These are phyloP conservation scores for Leccinum fibrillosum DNA, from an alignment of 768 basidiomycete species.

Conservation along the genomic window DNA sequence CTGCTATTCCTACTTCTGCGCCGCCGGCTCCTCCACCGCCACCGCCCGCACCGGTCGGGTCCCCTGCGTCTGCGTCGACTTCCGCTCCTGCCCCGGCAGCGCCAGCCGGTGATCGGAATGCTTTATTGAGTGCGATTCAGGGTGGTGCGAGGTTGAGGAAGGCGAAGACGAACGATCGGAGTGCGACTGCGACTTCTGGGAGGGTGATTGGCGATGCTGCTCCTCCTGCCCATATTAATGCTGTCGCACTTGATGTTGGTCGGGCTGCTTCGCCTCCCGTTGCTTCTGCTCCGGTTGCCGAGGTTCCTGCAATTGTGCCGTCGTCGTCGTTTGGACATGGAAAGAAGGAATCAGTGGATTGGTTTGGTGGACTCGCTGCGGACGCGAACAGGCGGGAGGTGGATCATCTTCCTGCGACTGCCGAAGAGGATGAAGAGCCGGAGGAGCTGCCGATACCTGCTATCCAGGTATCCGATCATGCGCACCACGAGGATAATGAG, in stretches of 20 bases:
- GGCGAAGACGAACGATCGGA: slow-evolving; percentile 81
- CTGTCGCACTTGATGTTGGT: slow-evolving; percentile 30
- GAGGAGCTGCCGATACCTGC: slow-evolving; percentile 40
- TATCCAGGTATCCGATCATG: slow-evolving; percentile 53
- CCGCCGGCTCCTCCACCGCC: slow-evolving; percentile 37
- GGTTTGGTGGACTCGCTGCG: slow-evolving; percentile 86
- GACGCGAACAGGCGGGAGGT: slow-evolving; percentile 45
- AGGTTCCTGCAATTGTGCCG: slow-evolving; percentile 13
- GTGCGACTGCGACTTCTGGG: slow-evolving; percentile 65
- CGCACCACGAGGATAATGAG: slow-evolving; percentile 41
- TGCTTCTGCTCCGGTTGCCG: slow-evolving; percentile 18
- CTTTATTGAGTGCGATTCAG: slow-evolving; percentile 78
- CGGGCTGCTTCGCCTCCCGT: slow-evolving; percentile 29
- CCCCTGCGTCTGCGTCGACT: slow-evolving; percentile 30
- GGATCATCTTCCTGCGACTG: slow-evolving; percentile 47
- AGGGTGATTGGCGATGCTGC: slow-evolving; percentile 72
- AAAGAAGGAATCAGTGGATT: slow-evolving; percentile 81
- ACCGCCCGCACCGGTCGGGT: slow-evolving; percentile 22
- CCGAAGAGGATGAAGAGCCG: slow-evolving; percentile 50
- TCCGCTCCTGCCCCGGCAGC: slow-evolving; percentile 40
- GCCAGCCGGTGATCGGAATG: slow-evolving; percentile 52
- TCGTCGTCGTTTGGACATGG: slow-evolving; percentile 32
- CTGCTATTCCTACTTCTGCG: slow-evolving; percentile 32
- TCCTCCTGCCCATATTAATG: slow-evolving; percentile 67
- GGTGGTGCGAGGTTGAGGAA: slow-evolving; percentile 68